These are phyloP conservation scores for Cordia subcordata DNA, from an alignment of 257 asterid genomes.

Conservation along the genomic window DNA sequence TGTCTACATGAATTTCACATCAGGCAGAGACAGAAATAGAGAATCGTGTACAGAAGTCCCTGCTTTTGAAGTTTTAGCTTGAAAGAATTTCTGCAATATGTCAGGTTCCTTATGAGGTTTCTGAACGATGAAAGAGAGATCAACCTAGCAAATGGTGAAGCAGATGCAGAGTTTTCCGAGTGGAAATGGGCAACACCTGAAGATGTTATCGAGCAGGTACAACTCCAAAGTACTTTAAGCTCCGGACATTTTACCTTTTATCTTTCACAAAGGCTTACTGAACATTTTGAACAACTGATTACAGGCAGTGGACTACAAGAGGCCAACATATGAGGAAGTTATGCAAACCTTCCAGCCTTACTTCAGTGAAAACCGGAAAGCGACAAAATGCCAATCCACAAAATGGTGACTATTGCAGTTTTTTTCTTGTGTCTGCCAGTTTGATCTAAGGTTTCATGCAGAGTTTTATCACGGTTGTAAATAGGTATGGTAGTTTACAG, in stretches of 20 bases:
- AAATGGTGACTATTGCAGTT: slow-evolving; percentile 76
- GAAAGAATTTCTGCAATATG: no score
- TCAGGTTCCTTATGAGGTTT: slow-evolving; percentile 90
- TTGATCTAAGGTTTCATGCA: no score
- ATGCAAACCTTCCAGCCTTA: slow-evolving; percentile 55
- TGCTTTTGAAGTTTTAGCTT: not conserved
- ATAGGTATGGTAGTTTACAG: no score
- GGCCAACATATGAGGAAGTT: slow-evolving; percentile 94
- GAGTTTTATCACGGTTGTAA: no score
- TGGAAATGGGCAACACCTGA: slow-evolving; percentile 97
- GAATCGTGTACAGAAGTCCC: no score
- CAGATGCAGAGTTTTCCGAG: slow-evolving; percentile 86
- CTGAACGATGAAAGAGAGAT: slow-evolving; percentile 75
- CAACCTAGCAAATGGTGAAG: slow-evolving; percentile 68
- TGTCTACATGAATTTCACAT: no score
- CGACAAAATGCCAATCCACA: slow-evolving; percentile 71
- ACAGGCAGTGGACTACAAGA: slow-evolving; percentile 98
- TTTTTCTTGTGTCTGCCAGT: no score
- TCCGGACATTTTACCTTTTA: slow-evolving; percentile 1
- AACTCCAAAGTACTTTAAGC: not conserved
- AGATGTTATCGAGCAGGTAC: slow-evolving; percentile 89
- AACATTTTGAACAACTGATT: not conserved
- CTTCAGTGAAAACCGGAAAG: slow-evolving; percentile 35
- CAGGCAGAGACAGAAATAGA: no score
- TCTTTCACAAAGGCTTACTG: no score